Evolutionary conservation across 352 stramenopile genomes (phyloP), one percentile per base, ranked within the genome.

Genomic region (Globisporangium cederbergense): DNA sequence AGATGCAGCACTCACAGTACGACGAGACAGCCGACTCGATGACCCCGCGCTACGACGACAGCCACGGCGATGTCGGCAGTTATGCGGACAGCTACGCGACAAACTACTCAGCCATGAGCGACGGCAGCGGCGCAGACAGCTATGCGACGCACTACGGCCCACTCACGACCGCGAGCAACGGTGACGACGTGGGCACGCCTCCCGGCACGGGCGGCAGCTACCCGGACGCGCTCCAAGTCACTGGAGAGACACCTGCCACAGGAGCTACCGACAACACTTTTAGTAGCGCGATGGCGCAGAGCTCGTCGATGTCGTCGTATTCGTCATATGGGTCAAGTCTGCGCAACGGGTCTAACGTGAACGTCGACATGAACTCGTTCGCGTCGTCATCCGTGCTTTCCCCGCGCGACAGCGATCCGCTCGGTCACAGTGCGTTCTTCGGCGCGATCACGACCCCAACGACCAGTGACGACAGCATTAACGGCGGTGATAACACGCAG

Each of bases 101-200:
- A 2, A 10, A 60, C 55, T 60, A 60, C 55, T 60, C 55, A 38
- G 55, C 55, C 36, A 60, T 60, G 55, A 60, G 55, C 55, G 62
- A 68, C 47, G 43, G 59, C 32, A 14, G 38, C 40, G 13, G 13
- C 49, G 42, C 42, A 6, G 56, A 58, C 50, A 65, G 56, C 46
- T 68, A 65, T 40, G 63, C 46, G 47, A 66, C 57, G 20, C 57
- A 69, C 28, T 69, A 69, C 51, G 57, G 57, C 34, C 22, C 57
- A 28, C 40, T 69, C 20, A 40, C 50, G 18, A 51, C 56, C 42
- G 56, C 22, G n/a, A 46, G n/a, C 34, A 38, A 2, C 30, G 47
- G 45, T 34, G 64, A 56, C 28, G 64, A 53, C 30, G 57, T 69
- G 0, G 64, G 64, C 38, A 69, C 64, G 45, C 64, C 64, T 8